These are phyloP conservation scores for Penicillium coffeae DNA, from an alignment of 495 filamentous ascomycete genomes.

Conservation along the genomic window DNA sequence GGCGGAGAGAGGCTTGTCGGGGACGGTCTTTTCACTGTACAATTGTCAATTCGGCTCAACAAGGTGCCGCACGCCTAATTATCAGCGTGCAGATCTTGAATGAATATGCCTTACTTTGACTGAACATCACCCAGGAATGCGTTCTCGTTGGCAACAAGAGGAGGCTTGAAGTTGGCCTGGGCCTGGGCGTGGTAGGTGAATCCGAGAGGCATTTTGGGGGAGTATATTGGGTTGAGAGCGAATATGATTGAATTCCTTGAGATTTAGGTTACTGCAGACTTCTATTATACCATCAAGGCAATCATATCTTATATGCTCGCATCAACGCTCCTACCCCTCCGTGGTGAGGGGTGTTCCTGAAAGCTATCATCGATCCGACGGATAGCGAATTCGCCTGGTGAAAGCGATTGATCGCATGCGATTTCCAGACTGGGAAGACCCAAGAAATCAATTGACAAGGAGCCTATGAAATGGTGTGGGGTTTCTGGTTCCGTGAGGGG, in stretches of 20 bases:
- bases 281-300: too few species aligned
- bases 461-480: neutral
- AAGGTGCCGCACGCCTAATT: too few species aligned
- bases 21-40: slow-evolving; percentile 50
- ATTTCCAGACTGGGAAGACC: neutral
- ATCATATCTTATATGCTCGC: too few species aligned
- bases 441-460: neutral
- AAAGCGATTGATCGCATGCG: neutral
- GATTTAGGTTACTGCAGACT: too few species aligned
- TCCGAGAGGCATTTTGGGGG: slow-evolving; percentile 33
- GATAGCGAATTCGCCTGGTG: neutral
- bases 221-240: too few species aligned
- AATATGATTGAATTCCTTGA: too few species aligned
- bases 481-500: neutral
- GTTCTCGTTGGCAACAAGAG: slow-evolving; percentile 71
- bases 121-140: slow-evolving; percentile 66
- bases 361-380: neutral
- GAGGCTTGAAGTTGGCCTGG: slow-evolving; percentile 63
- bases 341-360: neutral
- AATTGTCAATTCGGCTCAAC: slow-evolving; percentile 5
- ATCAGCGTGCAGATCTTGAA: neutral
- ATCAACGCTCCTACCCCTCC: too few species aligned
- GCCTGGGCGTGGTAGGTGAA: slow-evolving; percentile 55
- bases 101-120: slow-evolving; percentile 42
- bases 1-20: slow-evolving; percentile 59